Base-by-base conservation (phyloP, 106 monocot genomes). In the Dendrobium catenatum region DNA sequence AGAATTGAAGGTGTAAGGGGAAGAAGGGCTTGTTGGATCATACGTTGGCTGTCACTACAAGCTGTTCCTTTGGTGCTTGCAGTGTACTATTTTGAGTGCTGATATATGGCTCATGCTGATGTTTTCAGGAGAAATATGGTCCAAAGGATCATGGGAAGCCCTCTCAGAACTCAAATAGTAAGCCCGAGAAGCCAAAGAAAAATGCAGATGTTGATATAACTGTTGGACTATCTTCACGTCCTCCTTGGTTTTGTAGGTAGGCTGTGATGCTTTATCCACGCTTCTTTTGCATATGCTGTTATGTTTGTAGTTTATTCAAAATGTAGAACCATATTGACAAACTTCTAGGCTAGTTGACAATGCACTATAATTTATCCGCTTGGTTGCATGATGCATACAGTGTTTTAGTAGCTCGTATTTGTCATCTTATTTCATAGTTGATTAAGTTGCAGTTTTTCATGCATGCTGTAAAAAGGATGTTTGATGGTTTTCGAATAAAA, bases 111-210 rank as follows among this genome's bases (percentile, higher is more conserved):
- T 72, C 16, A 27, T 80, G 18, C 46, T n/a, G 18, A 44, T 22
- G 22, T 76, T 82, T 72, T 37, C 86, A 97, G 97, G 97, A 94
- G 83, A 97, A 97, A 81, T 94, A 97, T 88, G 97, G 97, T 46
- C 97, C 97, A 22, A 97, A 97, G 78, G 88, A 79, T 87, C 86
- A 94, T 55, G 88, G 73, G 44, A 97, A 88, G 55, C 78, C 88
- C 56, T 48, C 80, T 17, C 77, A 80, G 27, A 80, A 67, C 84
- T 31, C 78, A 83, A 86, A 89, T 68, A 47, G 64, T 55, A 97
- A 94, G 81, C 75, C 86, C 7, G 85, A 88, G 13, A 97, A 93
- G 78, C 86, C 89, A 17, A 92, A 97, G 80, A 82, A 82, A 85
- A 86, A 82, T 81, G 54, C 89, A 49, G 97, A 97, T 80, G 86